Evolutionary conservation across 208 protist genomes (phyloP).

Genomic region (Trypanosoma lewisi): DNA sequence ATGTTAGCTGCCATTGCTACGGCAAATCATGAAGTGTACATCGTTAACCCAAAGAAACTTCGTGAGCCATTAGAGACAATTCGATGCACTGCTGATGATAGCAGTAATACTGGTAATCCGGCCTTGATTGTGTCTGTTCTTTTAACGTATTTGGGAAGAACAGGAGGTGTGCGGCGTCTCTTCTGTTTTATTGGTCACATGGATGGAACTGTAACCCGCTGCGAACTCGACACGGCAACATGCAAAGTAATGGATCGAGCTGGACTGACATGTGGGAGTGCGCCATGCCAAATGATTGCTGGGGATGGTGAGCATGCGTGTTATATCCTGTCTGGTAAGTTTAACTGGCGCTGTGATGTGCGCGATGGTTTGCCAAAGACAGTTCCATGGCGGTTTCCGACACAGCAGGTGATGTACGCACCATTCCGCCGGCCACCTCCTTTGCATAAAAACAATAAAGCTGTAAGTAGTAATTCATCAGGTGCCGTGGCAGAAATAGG

Average conservation of each 20-base stretch:
- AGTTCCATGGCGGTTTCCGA: conserved; percentile 72
- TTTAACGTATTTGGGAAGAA: conserved; percentile 60
- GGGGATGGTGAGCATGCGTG: conserved; percentile 71
- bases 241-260: conserved; percentile 51
- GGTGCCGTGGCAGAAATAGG: neutral
- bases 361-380: conserved; percentile 54
- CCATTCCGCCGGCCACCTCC: conserved; percentile 47
- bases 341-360: conserved; percentile 72
- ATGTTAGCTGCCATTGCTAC: conserved; percentile 75
- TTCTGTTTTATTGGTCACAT: conserved; percentile 77
- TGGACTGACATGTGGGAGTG: conserved; percentile 50
- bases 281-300: conserved; percentile 61
- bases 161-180: conserved; percentile 29
- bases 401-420: conserved; percentile 52
- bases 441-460: neutral
- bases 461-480: no score
- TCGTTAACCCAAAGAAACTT: conserved; percentile 59
- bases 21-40: conserved; percentile 58
- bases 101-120: conserved; percentile 1
- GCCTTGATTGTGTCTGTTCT: conserved; percentile 66
- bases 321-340: conserved; percentile 63
- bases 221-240: conserved; percentile 54
- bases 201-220: conserved; percentile 67
- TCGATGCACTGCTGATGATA: conserved; percentile 21
- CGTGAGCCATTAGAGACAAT: conserved; percentile 71